Evolutionary conservation across 257 asterid genomes (phyloP).

Genomic region (Solanum chiquidenum): DNA sequence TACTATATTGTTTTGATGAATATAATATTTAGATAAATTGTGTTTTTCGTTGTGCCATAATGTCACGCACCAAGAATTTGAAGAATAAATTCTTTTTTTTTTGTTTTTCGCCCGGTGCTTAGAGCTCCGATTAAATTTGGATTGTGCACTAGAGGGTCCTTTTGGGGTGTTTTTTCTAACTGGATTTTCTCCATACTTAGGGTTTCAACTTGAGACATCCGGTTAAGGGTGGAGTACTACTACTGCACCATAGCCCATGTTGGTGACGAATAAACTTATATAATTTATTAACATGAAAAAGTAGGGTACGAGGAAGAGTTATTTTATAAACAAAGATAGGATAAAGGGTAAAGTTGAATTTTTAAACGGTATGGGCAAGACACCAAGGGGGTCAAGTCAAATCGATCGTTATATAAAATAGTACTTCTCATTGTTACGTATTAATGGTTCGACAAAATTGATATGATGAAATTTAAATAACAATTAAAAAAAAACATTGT

Average conservation of each 20-base stretch:
- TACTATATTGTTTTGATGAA: not conserved
- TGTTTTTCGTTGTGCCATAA: not conserved
- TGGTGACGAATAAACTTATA: not conserved
- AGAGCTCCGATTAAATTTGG: not conserved
- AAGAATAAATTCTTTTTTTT: not conserved
- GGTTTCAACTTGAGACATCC: not conserved
- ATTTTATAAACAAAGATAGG: not conserved
- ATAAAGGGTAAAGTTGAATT: not conserved
- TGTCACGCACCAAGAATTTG: not conserved
- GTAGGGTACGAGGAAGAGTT: not conserved
- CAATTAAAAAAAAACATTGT: not conserved
- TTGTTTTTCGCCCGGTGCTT: not conserved
- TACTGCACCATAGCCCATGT: not conserved
- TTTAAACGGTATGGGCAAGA: not conserved
- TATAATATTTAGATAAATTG: not conserved
- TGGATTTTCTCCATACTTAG: not conserved
- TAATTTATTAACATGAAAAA: not conserved
- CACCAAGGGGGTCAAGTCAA: not conserved
- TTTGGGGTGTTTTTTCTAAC: not conserved
- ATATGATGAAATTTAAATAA: not conserved
- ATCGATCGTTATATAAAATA: not conserved
- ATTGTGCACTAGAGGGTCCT: rapidly evolving
- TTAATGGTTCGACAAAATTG: not conserved
- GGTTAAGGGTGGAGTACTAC: not conserved
- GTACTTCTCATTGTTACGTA: not conserved